Conservation (phyloP, 352 stramenopile genomes). For the Phytopythium sindhum region DNA sequence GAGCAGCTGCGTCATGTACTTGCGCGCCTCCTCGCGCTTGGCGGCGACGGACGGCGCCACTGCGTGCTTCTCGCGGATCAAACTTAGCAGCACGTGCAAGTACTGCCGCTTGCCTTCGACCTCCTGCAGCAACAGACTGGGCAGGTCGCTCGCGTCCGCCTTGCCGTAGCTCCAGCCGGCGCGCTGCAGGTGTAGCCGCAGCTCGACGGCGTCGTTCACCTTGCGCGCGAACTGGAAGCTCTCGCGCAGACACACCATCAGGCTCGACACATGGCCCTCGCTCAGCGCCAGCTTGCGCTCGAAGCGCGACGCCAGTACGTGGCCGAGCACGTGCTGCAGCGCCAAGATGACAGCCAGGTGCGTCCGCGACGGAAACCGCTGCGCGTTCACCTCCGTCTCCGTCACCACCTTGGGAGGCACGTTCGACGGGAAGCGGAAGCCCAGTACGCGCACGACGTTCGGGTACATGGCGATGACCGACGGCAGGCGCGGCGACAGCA, state of each 20-base stretch:
- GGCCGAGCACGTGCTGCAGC: slow-evolving; percentile 61
- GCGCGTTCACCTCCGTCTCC: slow-evolving; percentile 49
- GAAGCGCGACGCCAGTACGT: slow-evolving; percentile 53
- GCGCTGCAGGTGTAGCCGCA: slow-evolving; percentile 47
- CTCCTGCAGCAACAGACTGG: slow-evolving; percentile 71
- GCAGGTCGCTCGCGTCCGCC: slow-evolving; percentile 39
- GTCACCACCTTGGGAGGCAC: slow-evolving; percentile 59
- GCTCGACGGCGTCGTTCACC: slow-evolving; percentile 60
- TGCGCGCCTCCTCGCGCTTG: slow-evolving; percentile 60
- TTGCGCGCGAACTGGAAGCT: slow-evolving; percentile 70
- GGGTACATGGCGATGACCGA: slow-evolving; percentile 76
- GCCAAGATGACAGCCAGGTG: slow-evolving; percentile 68
- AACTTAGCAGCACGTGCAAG: slow-evolving; percentile 57
- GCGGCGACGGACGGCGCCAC: slow-evolving; percentile 16
- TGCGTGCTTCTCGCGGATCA: slow-evolving; percentile 23
- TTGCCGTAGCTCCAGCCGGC: slow-evolving; percentile 52
- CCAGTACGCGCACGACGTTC: slow-evolving; percentile 38
- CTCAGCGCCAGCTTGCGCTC: slow-evolving; percentile 45
- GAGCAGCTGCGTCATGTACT: slow-evolving; percentile 63
- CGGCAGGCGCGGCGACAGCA: slow-evolving; percentile 42
- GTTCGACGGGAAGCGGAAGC: slow-evolving; percentile 48
- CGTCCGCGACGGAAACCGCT: slow-evolving; percentile 57
- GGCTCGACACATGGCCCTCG: slow-evolving; percentile 44
- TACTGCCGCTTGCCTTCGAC: slow-evolving; percentile 77
- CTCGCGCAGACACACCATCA: slow-evolving; percentile 57